These are phyloP conservation scores for Oryza coarctata DNA, from an alignment of 176 grass and related monocot species.

Conservation along the genomic window DNA sequence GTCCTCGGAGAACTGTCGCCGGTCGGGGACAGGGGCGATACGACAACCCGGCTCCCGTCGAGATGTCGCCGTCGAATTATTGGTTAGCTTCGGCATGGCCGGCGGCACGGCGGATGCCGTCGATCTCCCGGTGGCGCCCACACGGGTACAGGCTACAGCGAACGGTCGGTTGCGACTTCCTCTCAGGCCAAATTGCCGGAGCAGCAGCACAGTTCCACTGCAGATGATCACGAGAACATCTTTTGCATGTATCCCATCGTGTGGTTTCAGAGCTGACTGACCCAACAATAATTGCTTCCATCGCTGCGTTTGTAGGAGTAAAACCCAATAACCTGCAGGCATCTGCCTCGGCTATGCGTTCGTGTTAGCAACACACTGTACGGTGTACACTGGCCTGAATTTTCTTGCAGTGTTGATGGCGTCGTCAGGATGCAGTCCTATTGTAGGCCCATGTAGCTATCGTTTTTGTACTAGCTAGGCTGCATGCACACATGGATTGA, in stretches of 20 bases:
- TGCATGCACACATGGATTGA: background rate
- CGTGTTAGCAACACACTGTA: background rate
- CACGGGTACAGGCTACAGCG: background rate
- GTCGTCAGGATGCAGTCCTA: background rate
- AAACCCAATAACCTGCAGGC: background rate
- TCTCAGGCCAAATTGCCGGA: slow-evolving; percentile 23
- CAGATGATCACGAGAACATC: background rate
- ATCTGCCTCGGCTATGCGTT: background rate
- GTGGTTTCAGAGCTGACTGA: background rate
- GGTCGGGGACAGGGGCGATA: slow-evolving; percentile 28
- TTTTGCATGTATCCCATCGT: background rate
- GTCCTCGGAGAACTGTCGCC: background rate
- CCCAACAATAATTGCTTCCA: too few relatives aligned
- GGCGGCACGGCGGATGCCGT: background rate
- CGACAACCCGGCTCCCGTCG: slow-evolving; percentile 37
- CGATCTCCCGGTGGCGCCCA: background rate
- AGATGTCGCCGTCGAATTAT: background rate
- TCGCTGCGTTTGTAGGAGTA: too few relatives aligned
- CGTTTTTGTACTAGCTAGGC: background rate
- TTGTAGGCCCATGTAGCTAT: background rate
- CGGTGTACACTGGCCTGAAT: background rate
- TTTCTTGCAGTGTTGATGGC: background rate
- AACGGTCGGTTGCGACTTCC: background rate
- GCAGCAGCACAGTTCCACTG: background rate
- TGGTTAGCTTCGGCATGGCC: background rate